These are phyloP conservation scores for Daldinia eschscholtzii DNA, from an alignment of 2,329 filamentous ascomycete species.

Conservation along the genomic window DNA sequence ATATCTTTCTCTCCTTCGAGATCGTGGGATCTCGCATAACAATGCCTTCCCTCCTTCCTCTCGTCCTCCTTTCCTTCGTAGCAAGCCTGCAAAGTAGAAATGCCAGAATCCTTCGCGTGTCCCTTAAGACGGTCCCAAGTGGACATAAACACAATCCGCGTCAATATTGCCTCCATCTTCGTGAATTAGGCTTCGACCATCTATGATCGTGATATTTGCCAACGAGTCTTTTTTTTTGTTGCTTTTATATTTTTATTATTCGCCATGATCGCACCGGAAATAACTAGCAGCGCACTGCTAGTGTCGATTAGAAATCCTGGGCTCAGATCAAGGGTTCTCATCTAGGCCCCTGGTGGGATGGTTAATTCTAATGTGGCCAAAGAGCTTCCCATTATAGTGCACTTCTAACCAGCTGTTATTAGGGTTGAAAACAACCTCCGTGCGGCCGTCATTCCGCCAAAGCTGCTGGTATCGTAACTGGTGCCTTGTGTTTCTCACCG, in stretches of 20 bases:
- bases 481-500: neutral
- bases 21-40: neutral
- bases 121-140: neutral
- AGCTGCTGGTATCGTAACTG: neutral
- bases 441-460: neutral
- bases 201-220: neutral
- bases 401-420: neutral
- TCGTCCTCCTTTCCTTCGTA: neutral
- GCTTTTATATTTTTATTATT: too few relatives aligned
- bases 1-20: neutral
- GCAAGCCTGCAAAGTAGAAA: neutral
- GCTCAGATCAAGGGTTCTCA: too few relatives aligned
- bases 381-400: neutral
- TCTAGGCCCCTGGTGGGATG: neutral
- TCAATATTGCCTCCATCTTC: neutral
- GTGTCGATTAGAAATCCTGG: neutral
- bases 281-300: neutral
- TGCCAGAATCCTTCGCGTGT: neutral
- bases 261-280: neutral
- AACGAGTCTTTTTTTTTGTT: neutral
- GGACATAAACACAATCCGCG: neutral
- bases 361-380: neutral
- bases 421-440: neutral
- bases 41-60: neutral
- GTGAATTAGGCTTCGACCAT: neutral